These are phyloP conservation scores for Aaosphaeria pasadenensis DNA, from an alignment of 2,329 filamentous ascomycete species.

Conservation along the genomic window DNA sequence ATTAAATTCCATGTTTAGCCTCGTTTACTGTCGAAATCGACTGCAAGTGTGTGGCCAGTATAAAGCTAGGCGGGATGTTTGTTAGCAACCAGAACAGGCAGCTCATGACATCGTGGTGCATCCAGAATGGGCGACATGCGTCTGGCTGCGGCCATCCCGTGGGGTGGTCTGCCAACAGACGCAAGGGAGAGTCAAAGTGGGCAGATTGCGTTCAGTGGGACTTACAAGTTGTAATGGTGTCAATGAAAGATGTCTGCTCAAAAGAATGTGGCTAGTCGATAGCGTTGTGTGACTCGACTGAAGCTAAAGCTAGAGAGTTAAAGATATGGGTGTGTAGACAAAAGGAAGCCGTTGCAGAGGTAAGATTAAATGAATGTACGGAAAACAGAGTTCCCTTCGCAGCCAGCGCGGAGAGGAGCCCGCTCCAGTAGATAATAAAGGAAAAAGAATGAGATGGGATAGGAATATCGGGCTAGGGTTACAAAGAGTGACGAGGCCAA, in stretches of 20 bases:
- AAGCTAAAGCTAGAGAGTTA: not conserved
- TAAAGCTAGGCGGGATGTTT: not conserved
- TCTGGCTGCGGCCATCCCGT: slow-evolving; percentile 16
- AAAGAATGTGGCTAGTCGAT: slow-evolving; percentile 36
- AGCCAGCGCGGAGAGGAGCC: slow-evolving; percentile 40
- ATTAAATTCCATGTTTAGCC: slow-evolving; percentile 43
- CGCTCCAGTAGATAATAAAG: slow-evolving; percentile 32
- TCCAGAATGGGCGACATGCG: slow-evolving; percentile 8
- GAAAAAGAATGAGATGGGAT: slow-evolving; percentile 17
- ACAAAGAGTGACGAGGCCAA: slow-evolving; percentile 40
- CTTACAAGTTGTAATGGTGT: slow-evolving; percentile 20
- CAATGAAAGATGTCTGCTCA: slow-evolving; percentile 20
- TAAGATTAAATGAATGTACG: slow-evolving; percentile 36
- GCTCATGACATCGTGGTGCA: slow-evolving; percentile 8
- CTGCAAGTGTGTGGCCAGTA: slow-evolving; percentile 13
- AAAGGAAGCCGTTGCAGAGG: slow-evolving; percentile 16
- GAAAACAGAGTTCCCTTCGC: slow-evolving; percentile 35
- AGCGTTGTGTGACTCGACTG: slow-evolving; percentile 28
- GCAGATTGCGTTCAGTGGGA: slow-evolving; percentile 7
- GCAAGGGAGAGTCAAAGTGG: slow-evolving; percentile 21
- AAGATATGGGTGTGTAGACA: slow-evolving; percentile 19
- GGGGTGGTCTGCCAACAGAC: slow-evolving; percentile 13
- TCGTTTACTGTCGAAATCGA: slow-evolving; percentile 22
- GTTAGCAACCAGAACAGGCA: slow-evolving; percentile 25
- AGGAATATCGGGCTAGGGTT: slow-evolving; percentile 23